Evolutionary conservation across 1,284 basidiomycete genomes (phyloP).

Genomic region (Apiotrichum gracile): DNA sequence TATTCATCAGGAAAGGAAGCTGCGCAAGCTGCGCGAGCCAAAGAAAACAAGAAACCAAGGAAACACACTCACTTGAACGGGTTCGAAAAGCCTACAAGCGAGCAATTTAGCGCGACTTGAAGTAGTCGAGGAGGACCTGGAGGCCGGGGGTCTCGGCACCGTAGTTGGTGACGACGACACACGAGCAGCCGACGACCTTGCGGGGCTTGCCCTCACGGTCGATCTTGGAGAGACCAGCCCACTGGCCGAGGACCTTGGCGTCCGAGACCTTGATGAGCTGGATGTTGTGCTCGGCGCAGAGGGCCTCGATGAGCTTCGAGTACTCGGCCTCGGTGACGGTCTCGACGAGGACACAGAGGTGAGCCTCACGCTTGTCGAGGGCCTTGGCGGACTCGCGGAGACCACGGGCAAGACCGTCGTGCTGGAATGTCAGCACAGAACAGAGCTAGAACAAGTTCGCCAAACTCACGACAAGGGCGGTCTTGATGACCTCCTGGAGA

Average conservation of each 20-base stretch:
- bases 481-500: slow-evolving; percentile 76
- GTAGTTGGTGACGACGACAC: slow-evolving; percentile 98
- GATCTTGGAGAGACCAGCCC: slow-evolving; percentile 99
- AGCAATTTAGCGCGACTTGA: slow-evolving; percentile 49
- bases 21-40: neutral
- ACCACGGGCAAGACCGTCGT: slow-evolving; percentile 97
- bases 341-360: slow-evolving; percentile 98
- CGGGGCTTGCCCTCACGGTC: slow-evolving; percentile 98
- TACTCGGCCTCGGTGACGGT: slow-evolving; percentile 98
- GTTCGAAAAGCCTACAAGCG: too few species aligned
- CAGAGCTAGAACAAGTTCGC: neutral
- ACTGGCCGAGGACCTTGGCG: slow-evolving; percentile 94
- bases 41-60: neutral
- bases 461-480: slow-evolving; percentile 59
- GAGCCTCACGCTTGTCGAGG: slow-evolving; percentile 96
- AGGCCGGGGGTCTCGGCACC: slow-evolving; percentile 93
- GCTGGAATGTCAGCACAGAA: slow-evolving; percentile 33
- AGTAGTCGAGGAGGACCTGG: slow-evolving; percentile 83
- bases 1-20: slow-evolving; percentile 38
- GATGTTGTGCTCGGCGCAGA: slow-evolving; percentile 98
- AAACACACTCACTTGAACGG: slow-evolving; percentile 3
- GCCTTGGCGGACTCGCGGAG: slow-evolving; percentile 97
- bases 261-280: slow-evolving; percentile 97
- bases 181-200: slow-evolving; percentile 93
- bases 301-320: slow-evolving; percentile 99